Conservation (phyloP, 768 basidiomycete species). For the Russula brevipes region DNA sequence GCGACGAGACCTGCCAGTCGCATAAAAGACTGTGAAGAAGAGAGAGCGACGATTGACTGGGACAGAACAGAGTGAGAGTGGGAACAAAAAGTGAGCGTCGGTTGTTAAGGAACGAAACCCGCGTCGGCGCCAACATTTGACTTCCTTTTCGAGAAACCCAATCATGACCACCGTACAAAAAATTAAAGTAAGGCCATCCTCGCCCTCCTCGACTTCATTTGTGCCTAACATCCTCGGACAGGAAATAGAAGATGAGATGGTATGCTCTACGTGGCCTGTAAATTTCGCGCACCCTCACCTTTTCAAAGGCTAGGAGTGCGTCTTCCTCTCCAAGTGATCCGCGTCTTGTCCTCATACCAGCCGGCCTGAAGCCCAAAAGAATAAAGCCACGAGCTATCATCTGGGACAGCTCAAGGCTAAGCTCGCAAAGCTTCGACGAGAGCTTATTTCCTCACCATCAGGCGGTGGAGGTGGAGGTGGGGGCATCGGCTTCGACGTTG, state of each 20-base stretch:
- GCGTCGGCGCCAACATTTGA: neutral
- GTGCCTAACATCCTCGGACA: constrained; percentile 30
- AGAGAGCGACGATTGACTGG: constrained; percentile 16
- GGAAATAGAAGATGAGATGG: constrained; percentile 99
- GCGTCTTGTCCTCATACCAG: constrained; percentile 20
- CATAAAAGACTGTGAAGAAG: constrained; percentile 28
- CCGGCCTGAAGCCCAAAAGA: constrained; percentile 72
- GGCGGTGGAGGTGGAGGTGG: constrained; percentile 82
- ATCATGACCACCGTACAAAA: constrained; percentile 88
- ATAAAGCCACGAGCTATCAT: constrained; percentile 95
- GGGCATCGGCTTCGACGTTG: constrained; percentile 96
- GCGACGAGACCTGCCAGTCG: constrained; percentile 29
- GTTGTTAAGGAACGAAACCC: neutral
- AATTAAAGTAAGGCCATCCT: constrained; percentile 54
- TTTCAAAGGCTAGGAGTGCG: constrained; percentile 71
- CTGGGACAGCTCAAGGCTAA: constrained; percentile 97
- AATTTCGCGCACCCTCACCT: constrained; percentile 26
- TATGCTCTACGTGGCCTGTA: constrained; percentile 36
- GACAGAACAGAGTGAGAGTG: too few relatives aligned
- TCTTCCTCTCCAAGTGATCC: constrained; percentile 23
- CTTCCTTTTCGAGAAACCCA: constrained; percentile 9
- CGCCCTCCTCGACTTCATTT: constrained; percentile 22
- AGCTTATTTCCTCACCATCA: constrained; percentile 74
- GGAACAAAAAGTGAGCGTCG: neutral
- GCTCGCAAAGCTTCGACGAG: constrained; percentile 92